A percentile compares a stretch with the other conserved stretches of the same genome.
phyloP scores from a whole-genome alignment of 2,329 filamentous ascomycete genomes.

The Ophiostoma australiae region DNA sequence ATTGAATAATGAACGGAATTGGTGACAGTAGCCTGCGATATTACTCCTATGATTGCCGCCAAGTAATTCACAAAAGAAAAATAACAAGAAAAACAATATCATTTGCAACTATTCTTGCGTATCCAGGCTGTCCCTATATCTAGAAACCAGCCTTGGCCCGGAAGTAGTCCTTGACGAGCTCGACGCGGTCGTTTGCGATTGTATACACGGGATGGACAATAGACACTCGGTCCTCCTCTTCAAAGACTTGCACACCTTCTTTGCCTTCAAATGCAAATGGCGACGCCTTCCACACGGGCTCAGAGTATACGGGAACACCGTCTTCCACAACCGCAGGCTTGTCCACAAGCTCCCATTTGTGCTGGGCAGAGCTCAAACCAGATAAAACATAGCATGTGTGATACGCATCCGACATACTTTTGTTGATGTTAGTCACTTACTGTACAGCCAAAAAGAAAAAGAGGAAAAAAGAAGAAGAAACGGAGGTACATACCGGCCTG shows the following conservation, averaged over 20 bases:
- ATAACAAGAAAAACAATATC: too few relatives aligned
- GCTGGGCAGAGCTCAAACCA: constrained; percentile 76
- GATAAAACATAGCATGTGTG: constrained; percentile 89
- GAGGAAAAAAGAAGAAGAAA: constrained; percentile 21
- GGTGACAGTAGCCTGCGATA: neutral
- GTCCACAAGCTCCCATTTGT: constrained; percentile 51
- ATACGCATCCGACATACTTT: constrained; percentile 74
- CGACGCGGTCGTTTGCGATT: constrained; percentile 66
- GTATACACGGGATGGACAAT: constrained; percentile 80
- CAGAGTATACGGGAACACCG: constrained; percentile 5
- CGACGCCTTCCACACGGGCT: constrained; percentile 41
- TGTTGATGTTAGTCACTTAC: neutral
- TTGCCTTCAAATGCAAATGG: constrained; percentile 46
- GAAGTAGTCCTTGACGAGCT: constrained; percentile 62
- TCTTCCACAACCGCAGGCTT: constrained; percentile 30
- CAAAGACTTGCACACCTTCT: constrained; percentile 59
- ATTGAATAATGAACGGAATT: neutral
- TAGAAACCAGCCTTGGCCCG: constrained; percentile 53
- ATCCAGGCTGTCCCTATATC: neutral
- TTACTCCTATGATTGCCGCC: neutral
- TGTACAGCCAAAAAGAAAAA: constrained; percentile 2
- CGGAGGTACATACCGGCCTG: constrained; percentile 63
- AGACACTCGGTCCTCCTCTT: constrained; percentile 63
- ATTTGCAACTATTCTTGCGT: too few relatives aligned
- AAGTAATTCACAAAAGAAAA: neutral